Evolutionary conservation across 179 eudicot species (phyloP).

Genomic region (Carnegiea gigantea): DNA sequence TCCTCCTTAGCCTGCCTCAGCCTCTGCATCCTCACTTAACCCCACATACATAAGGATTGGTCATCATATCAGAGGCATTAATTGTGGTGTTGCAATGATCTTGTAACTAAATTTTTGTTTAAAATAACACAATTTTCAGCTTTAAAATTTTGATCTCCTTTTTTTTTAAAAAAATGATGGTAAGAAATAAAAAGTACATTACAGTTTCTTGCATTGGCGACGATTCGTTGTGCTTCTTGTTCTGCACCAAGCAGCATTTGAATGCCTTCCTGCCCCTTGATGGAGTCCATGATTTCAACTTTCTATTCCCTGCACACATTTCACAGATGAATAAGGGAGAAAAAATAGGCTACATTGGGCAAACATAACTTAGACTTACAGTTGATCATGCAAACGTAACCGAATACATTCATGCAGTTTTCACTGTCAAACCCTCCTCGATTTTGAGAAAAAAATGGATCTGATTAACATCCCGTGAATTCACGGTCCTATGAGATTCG

Average conservation of each 20-base stretch:
- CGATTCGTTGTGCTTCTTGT: slow-evolving; percentile 54
- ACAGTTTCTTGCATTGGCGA: slow-evolving; percentile 49
- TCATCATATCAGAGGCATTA: not conserved
- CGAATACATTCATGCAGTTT: too few relatives aligned
- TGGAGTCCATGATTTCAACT: slow-evolving; percentile 41
- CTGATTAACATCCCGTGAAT: too few relatives aligned
- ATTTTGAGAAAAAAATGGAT: too few relatives aligned
- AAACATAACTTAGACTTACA: not conserved
- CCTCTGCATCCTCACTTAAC: slow-evolving; percentile 37
- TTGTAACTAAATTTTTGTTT: not conserved
- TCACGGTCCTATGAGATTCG: too few relatives aligned
- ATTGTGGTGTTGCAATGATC: not conserved
- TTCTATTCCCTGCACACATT: not conserved
- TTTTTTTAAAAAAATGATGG: not conserved
- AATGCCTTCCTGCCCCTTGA: slow-evolving; percentile 54
- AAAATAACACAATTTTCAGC: not conserved
- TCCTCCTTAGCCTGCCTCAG: slow-evolving; percentile 57
- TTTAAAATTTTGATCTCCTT: too few relatives aligned
- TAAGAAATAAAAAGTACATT: not conserved
- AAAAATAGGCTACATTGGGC: not conserved
- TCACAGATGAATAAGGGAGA: not conserved
- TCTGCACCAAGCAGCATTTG: slow-evolving; percentile 56
- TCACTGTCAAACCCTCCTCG: too few relatives aligned
- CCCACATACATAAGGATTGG: not conserved
- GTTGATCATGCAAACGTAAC: not conserved